A percentile compares a stretch with the other conserved stretches of the same genome.
phyloP scores from a whole-genome alignment of 345 rosid genomes.

The Zanthoxylum bungeanum region DNA sequence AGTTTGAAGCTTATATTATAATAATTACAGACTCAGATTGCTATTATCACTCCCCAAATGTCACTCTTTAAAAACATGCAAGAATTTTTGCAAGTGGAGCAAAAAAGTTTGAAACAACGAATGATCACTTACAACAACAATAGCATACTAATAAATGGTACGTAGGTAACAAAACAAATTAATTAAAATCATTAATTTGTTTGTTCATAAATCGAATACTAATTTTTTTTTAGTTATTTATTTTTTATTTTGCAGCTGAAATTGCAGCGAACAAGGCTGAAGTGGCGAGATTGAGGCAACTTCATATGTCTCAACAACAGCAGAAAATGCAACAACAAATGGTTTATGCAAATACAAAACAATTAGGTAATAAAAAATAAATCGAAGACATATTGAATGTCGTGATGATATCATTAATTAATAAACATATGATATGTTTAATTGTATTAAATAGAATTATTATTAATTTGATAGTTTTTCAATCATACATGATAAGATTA shows the following conservation, averaged over 20 bases:
- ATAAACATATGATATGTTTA: too few relatives aligned
- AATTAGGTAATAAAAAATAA: conserved; percentile 5
- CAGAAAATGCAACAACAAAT: conserved; percentile 5
- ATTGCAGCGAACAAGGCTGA: conserved; percentile 23
- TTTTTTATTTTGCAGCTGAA: conserved; percentile 13
- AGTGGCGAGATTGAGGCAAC: conserved; percentile 21
- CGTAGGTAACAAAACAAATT: not conserved
- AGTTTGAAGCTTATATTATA: too few relatives aligned
- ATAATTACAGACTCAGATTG: conserved; percentile 18
- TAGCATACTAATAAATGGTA: conserved; percentile 14
- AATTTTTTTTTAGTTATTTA: not conserved
- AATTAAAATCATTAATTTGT: not conserved
- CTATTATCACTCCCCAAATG: conserved; percentile 24
- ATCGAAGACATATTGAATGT: too few relatives aligned
- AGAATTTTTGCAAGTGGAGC: conserved; percentile 17
- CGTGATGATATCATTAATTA: too few relatives aligned
- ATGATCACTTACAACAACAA: not conserved
- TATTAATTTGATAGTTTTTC: too few relatives aligned
- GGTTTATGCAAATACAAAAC: not conserved
- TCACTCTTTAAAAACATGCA: not conserved
- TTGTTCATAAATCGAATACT: not conserved
- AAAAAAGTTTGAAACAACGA: not conserved
- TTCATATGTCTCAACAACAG: conserved; percentile 7
- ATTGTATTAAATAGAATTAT: too few relatives aligned
- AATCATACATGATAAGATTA: too few relatives aligned